Conservation (phyloP, 352 stramenopile species). For the Plasmopara halstedii region DNA sequence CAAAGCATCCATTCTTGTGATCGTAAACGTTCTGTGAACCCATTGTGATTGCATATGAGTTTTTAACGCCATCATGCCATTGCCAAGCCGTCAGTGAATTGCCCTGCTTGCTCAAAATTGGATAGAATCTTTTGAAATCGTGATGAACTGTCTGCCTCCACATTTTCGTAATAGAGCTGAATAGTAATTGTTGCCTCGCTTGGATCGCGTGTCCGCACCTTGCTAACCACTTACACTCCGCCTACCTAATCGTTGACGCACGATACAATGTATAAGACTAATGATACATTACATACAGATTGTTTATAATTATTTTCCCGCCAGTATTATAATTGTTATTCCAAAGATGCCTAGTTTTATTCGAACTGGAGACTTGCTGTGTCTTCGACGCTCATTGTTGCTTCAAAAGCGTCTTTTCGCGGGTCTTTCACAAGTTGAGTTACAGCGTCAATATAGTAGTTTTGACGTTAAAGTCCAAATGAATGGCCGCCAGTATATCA, state of each 20-base stretch:
- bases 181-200: conserved; percentile 52
- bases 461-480: background rate
- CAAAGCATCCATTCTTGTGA: conserved; percentile 46
- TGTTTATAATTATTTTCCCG: no score
- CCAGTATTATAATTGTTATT: conserved; percentile 9
- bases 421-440: background rate
- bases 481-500: conserved; percentile 39
- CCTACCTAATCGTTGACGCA: no score
- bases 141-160: conserved; percentile 86
- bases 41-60: conserved; percentile 27
- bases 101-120: background rate
- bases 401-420: conserved; percentile 6
- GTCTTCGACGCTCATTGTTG: conserved; percentile 10
- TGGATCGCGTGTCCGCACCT: no score
- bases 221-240: no score
- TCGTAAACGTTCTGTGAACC: conserved; percentile 56
- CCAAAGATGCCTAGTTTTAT: conserved; percentile 6
- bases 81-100: conserved; percentile 4
- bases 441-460: conserved; percentile 4
- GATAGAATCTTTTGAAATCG: conserved; percentile 29
- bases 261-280: no score
- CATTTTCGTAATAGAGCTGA: conserved; percentile 80
- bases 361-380: conserved; percentile 1
- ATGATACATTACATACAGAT: no score
- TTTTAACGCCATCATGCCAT: conserved; percentile 30